These are phyloP conservation scores for Populus hybrid DNA, from an alignment of 441 rosid species.

Conservation along the genomic window DNA sequence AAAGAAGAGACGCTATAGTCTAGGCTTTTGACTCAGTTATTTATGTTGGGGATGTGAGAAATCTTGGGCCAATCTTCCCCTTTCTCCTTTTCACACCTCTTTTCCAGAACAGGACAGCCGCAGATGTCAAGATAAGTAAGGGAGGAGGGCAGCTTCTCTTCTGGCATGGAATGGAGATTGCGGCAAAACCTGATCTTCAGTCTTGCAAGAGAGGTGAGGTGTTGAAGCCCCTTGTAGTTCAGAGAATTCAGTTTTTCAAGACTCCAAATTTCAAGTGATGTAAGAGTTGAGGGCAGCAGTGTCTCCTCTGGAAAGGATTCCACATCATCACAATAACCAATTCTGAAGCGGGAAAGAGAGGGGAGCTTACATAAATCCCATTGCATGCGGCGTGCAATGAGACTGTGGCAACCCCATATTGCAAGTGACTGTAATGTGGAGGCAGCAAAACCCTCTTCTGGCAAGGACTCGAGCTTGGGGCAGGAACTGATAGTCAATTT, in stretches of 20 bases:
- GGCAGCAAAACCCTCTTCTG: neutral
- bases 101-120: conserved; percentile 25
- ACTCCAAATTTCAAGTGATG: neutral
- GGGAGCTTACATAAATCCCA: conserved; percentile 16
- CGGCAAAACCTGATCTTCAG: conserved; percentile 18
- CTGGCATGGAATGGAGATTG: conserved; percentile 13
- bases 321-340: neutral
- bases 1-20: neutral
- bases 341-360: neutral
- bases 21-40: neutral
- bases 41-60: neutral
- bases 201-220: conserved; percentile 17
- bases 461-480: conserved; percentile 7
- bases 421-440: no score
- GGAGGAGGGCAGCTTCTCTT: conserved; percentile 18
- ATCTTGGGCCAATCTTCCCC: conserved; percentile 26
- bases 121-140: conserved; percentile 7
- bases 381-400: neutral
- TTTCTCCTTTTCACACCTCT: conserved; percentile 16
- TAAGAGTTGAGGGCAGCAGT: neutral
- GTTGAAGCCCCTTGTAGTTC: conserved; percentile 7
- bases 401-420: neutral
- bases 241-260: conserved; percentile 1
- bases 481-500: conserved; percentile 15
- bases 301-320: conserved; percentile 12